Base-by-base conservation (phyloP, 352 stramenopile species). In the Phytophthora pinifolia region DNA sequence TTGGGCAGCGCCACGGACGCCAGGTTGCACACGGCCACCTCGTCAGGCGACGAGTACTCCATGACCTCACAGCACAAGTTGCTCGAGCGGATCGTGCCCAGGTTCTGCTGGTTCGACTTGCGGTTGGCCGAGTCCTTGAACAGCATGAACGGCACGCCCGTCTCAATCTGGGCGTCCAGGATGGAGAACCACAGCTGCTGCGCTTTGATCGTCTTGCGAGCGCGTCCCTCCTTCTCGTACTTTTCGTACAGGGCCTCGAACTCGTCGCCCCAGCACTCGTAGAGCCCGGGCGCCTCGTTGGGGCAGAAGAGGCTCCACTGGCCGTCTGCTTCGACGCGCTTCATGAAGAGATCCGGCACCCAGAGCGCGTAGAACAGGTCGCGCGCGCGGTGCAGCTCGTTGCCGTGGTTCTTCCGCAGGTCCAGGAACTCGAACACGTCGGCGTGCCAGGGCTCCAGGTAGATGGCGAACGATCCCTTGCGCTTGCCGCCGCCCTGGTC, bases 31-130 rank as follows among this genome's bases (percentile, higher is more conserved):
- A 99, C 98, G 1, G 97, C 97, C 35, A 98, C 91, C 75, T 99
- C 97, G 65, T 99, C 96, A 6, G 92, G 88, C 14, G 93, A 79
- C 42, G 97, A 99, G 82, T 99, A 99, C 79, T 99, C 95, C 55
- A 99, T 89, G 69, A 99, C 98, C 70, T 99, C 97, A 18, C 96
- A 99, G 76, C 98, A 99, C 27, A 99, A 75, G 81, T 99, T 99
- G 49, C 89, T 98, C 45, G 92, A 99, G 48, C 98, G 97, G 72
- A 99, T 99, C 30, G 95, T 99, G 47, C 98, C 98, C n/a, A 99
- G 78, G 69, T 99, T 99, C 74, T 99, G 83, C 81, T 99, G 98
- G 81, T 99, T 99, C 18, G 89, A 98, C 71, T 99, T 99, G 63
- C 65, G 67, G 71, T 99, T 99, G 72, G 91, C 98, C 39, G 94